Evolutionary conservation across 257 asterid genomes (phyloP).

Genomic region (Craterostigma plantagineum): DNA sequence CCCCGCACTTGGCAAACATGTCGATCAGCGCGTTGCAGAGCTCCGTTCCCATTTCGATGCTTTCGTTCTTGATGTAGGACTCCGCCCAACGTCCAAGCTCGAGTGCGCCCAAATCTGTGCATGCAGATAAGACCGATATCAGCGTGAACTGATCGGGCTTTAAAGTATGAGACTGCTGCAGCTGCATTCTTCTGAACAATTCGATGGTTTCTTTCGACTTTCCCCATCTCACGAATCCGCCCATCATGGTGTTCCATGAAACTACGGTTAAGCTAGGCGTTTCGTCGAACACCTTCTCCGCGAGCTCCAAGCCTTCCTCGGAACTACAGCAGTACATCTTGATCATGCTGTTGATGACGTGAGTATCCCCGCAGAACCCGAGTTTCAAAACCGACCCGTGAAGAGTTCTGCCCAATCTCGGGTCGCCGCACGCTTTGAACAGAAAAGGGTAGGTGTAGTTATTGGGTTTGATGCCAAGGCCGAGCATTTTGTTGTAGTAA

Average conservation of each 20-base stretch:
- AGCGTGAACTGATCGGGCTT: constrained; percentile 59
- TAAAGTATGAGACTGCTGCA: constrained; percentile 15
- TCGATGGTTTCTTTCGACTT: constrained; percentile 36
- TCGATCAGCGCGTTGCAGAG: constrained; percentile 52
- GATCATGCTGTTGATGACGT: constrained; percentile 46
- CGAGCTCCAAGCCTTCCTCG: constrained; percentile 28
- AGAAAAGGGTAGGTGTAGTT: constrained; percentile 67
- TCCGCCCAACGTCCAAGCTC: constrained; percentile 71
- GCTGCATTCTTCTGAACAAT: constrained; percentile 56
- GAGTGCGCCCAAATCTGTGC: constrained; percentile 54
- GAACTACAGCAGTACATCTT: constrained; percentile 50
- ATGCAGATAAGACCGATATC: constrained; percentile 57
- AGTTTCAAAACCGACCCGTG: constrained; percentile 39
- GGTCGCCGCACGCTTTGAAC: constrained; percentile 57
- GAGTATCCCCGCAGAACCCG: constrained; percentile 34
- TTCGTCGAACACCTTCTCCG: constrained; percentile 45
- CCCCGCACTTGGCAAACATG: constrained; percentile 79
- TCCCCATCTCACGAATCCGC: constrained; percentile 53
- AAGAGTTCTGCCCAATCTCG: constrained; percentile 26
- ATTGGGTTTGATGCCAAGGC: constrained; percentile 28
- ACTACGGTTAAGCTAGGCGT: constrained; percentile 26
- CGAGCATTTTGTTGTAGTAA: constrained; percentile 30
- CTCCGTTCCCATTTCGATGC: constrained; percentile 25
- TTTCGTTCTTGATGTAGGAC: constrained; percentile 34
- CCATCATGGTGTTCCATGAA: constrained; percentile 59